Percentiles rank a stretch among this genome's conserved stretches.
Evolutionary conservation across 805 yeast genomes (phyloP).

Genomic region (Pachysolen tannophilus): DNA sequence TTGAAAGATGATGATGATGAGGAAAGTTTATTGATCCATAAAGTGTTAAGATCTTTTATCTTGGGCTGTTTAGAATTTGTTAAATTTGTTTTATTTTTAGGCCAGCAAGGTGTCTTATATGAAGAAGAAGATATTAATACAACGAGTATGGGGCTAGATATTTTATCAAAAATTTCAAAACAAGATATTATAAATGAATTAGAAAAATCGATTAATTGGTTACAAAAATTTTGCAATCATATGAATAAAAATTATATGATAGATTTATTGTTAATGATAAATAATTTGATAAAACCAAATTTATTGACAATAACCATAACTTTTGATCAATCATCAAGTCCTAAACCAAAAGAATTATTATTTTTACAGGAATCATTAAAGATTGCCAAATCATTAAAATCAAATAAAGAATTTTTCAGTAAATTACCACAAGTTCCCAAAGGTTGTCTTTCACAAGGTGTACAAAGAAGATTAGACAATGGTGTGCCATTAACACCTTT

Average conservation of each 20-base stretch:
- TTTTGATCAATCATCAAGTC: background rate
- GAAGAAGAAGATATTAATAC: constrained; percentile 75
- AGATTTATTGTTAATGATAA: constrained; percentile 22
- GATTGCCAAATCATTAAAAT: constrained; percentile 10
- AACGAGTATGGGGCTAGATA: constrained; percentile 48
- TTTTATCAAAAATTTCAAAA: constrained; percentile 25
- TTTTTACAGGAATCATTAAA: constrained; percentile 14
- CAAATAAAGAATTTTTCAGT: constrained; percentile 14
- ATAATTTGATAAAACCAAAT: constrained; percentile 20
- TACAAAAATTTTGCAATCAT: constrained; percentile 14
- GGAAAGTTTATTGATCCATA: constrained; percentile 32
- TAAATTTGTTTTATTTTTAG: constrained; percentile 36
- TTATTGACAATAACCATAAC: too few relatives aligned
- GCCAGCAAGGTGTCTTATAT: constrained; percentile 49
- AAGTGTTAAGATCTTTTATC: constrained; percentile 41
- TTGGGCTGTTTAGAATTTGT: constrained; percentile 49
- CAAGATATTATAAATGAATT: constrained; percentile 16
- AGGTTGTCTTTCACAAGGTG: constrained; percentile 36
- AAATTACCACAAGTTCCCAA: constrained; percentile 15
- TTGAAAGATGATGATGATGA: constrained; percentile 6
- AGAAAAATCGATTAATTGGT: constrained; percentile 25
- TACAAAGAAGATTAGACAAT: constrained; percentile 40
- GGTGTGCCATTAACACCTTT: constrained; percentile 34
- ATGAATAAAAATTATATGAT: constrained; percentile 10
- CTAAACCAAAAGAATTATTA: constrained; percentile 9